These are phyloP conservation scores for Ephemerocybe angulata DNA, from an alignment of 768 basidiomycete genomes.

Conservation along the genomic window DNA sequence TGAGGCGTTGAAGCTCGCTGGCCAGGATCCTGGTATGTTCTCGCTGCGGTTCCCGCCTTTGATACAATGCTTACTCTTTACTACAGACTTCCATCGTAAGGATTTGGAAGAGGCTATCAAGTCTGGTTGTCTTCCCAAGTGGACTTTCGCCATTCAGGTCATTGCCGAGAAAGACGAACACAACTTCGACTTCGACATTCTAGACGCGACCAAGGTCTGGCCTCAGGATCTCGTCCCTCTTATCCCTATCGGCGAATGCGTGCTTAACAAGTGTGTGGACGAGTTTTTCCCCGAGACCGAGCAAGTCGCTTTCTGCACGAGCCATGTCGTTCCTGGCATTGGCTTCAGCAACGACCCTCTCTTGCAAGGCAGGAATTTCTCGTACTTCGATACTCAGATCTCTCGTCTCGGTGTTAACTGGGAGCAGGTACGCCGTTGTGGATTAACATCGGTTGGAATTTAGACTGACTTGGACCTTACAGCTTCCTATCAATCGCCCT, in stretches of 20 bases:
- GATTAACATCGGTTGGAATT: conserved; percentile 1
- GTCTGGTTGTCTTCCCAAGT: conserved; percentile 66
- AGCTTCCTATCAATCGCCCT: conserved; percentile 82
- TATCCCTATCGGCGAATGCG: conserved; percentile 72
- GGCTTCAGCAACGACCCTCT: conserved; percentile 76
- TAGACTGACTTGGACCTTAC: background rate
- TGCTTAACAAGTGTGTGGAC: conserved; percentile 57
- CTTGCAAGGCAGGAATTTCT: conserved; percentile 80
- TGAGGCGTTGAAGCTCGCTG: conserved; percentile 77
- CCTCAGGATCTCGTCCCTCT: conserved; percentile 80
- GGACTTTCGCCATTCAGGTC: conserved; percentile 73
- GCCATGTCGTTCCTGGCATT: conserved; percentile 63
- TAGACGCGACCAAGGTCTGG: conserved; percentile 85
- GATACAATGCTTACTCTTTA: background rate
- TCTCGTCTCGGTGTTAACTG: conserved; percentile 79
- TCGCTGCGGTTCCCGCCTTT: background rate
- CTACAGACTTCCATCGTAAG: conserved; percentile 87
- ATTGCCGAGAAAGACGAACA: conserved; percentile 71
- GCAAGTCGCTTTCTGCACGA: conserved; percentile 84
- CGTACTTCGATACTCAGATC: conserved; percentile 84
- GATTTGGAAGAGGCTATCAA: conserved; percentile 83
- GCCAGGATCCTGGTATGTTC: conserved; percentile 73
- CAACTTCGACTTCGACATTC: conserved; percentile 81
- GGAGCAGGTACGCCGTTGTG: conserved; percentile 63
- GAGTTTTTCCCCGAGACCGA: conserved; percentile 87